Conservation (phyloP, 805 yeast species). For the Dipodascus geniculatus region DNA sequence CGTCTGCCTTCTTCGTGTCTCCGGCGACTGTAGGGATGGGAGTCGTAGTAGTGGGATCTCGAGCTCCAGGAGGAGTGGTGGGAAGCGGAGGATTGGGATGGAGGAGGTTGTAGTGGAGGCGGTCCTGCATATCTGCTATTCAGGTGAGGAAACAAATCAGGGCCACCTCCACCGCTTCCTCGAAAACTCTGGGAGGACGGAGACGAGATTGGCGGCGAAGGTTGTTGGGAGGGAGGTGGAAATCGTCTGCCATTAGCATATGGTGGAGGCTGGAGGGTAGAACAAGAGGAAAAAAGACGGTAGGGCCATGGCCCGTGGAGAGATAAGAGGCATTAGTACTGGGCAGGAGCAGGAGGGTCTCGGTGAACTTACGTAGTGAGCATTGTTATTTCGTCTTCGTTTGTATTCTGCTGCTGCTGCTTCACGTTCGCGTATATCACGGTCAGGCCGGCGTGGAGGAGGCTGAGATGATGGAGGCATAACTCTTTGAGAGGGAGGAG, state of each 20-base stretch:
- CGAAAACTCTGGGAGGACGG: background rate
- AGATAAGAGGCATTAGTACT: background rate
- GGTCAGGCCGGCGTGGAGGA: conserved; percentile 1
- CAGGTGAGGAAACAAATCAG: background rate
- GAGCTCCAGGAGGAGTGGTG: background rate
- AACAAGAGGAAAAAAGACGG: background rate
- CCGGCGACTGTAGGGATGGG: background rate
- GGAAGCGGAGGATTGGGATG: background rate
- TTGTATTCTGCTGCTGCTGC: background rate
- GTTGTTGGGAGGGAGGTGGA: background rate
- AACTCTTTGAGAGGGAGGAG: background rate
- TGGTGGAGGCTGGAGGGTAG: background rate
- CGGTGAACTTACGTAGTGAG: background rate
- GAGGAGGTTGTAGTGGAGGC: background rate
- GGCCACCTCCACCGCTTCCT: background rate
- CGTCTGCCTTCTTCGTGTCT: background rate
- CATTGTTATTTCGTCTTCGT: background rate
- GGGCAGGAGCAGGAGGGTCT: background rate
- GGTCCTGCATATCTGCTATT: background rate
- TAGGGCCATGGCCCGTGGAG: too few species aligned
- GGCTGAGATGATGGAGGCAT: conserved; percentile 1
- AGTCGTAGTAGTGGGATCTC: background rate
- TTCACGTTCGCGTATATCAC: background rate
- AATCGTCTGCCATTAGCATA: background rate
- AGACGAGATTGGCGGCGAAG: background rate